Evolutionary conservation across 345 rosid genomes (phyloP).

Genomic region (Lumnitzera littorea): DNA sequence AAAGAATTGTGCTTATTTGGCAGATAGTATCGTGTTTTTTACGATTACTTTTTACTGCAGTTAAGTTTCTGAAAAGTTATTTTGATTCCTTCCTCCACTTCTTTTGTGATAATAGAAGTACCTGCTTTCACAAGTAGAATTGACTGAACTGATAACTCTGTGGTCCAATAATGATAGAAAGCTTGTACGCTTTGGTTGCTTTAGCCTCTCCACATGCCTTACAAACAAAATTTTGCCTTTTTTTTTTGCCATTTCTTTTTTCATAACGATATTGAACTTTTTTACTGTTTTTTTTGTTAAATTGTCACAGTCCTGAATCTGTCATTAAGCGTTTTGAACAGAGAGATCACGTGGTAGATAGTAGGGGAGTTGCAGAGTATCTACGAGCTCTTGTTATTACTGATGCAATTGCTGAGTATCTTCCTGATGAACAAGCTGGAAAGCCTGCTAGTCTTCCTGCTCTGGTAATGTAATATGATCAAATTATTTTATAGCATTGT

Average conservation of each 20-base stretch:
- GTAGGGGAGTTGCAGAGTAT: conserved; percentile 87
- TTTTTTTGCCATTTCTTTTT: background rate
- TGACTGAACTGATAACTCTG: no score
- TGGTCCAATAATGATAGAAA: no score
- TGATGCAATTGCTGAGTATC: conserved; percentile 77
- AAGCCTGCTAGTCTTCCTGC: conserved; percentile 81
- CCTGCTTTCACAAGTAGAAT: no score
- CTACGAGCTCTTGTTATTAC: conserved; percentile 81
- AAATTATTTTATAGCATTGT: background rate
- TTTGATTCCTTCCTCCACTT: no score
- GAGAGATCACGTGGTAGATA: conserved; percentile 72
- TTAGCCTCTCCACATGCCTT: no score
- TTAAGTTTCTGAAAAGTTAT: no score
- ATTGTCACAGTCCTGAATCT: conserved; percentile 62
- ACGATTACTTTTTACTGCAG: no score
- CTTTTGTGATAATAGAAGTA: no score
- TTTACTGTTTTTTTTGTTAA: background rate
- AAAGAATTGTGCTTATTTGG: no score
- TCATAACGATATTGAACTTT: background rate
- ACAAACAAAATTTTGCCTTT: background rate
- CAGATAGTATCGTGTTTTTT: no score
- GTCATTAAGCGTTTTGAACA: conserved; percentile 86
- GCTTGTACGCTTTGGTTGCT: no score
- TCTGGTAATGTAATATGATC: conserved; percentile 35
- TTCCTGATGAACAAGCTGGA: conserved; percentile 82